phyloP scores from a whole-genome alignment of 768 basidiomycete species.

The Gymnopilus junonius region DNA sequence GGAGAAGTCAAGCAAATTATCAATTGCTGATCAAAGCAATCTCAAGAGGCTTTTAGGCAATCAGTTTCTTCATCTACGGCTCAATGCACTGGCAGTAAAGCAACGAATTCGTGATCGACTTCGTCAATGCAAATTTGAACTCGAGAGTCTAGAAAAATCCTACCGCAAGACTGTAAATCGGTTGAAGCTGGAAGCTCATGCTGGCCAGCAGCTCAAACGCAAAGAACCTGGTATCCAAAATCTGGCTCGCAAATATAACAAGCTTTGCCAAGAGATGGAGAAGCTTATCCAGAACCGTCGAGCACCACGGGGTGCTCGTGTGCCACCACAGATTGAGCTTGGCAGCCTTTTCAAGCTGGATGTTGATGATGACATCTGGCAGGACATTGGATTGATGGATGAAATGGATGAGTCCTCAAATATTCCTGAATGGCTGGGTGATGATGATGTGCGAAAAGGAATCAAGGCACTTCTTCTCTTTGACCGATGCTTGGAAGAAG shows the following conservation, averaged over 20 bases:
- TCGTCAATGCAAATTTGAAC: slow-evolving; percentile 30
- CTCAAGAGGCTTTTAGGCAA: slow-evolving; percentile 9
- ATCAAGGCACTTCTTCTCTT: slow-evolving; percentile 32
- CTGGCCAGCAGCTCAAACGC: slow-evolving; percentile 24
- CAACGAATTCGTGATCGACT: slow-evolving; percentile 21
- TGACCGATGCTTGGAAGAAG: slow-evolving; percentile 32
- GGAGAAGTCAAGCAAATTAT: slow-evolving; percentile 2
- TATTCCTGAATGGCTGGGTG: slow-evolving; percentile 30
- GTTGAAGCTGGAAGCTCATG: slow-evolving; percentile 30
- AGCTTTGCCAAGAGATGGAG: slow-evolving; percentile 22
- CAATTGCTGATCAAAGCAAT: slow-evolving; percentile 3
- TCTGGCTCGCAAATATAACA: slow-evolving; percentile 13
- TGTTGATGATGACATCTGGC: slow-evolving; percentile 42
- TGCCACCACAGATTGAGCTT: slow-evolving; percentile 25
- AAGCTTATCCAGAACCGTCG: slow-evolving; percentile 17
- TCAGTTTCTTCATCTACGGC: slow-evolving; percentile 18
- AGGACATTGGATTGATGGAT: slow-evolving; percentile 31
- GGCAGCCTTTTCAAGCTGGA: slow-evolving; percentile 33
- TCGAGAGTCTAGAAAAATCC: slow-evolving; percentile 24
- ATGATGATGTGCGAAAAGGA: slow-evolving; percentile 28
- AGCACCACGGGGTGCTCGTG: slow-evolving; percentile 26
- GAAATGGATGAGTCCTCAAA: slow-evolving; percentile 15
- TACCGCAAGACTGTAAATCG: slow-evolving; percentile 24
- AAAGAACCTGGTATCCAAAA: slow-evolving; percentile 31
- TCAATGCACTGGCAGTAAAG: slow-evolving; percentile 32